Evolutionary conservation across 73 alveolate species (phyloP), one percentile per base, ranked within the genome.

Genomic region (Halteria grandinella): DNA sequence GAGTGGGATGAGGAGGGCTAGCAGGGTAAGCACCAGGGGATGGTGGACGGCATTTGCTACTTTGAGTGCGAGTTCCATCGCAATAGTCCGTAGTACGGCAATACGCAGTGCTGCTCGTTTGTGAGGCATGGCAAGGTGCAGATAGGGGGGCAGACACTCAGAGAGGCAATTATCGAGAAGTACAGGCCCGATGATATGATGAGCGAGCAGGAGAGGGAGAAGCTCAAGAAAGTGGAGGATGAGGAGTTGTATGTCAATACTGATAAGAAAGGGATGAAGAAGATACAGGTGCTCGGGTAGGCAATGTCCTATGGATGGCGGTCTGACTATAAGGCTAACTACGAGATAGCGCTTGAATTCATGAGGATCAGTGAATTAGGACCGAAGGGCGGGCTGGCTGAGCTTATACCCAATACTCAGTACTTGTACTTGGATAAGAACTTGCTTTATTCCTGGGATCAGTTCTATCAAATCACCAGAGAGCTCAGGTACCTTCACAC

Each of bases 1-100:
- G 99, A 95, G 69, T 95, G 99, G 99, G 99, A 95, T 76, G 92
- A 83, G 54, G 86, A 72, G 57, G 84, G 86, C 0, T n/a, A n/a
- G n/a, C 80, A 96, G 79, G 99, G 99, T 39, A 95, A 87, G 45
- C 97, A 91, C 63, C 83, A 89, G 55, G 98, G 99, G 4, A 91
- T 96, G 18, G 99, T 95, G 8, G 96, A 93, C 74, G 98, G 97
- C 3, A 74, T 78, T 57, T 69, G 79, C 69, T 95, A 95, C 80
- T 95, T 95, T 59, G 53, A 4, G 17, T 66, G 69, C 47, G 80
- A 66, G 31, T 66, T 66, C 33, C 80, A 66, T 47, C 43, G 20
- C 34, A 37, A 32, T 29, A 45, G 69, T 29, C 80, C 80, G 3
- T 45, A 66, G 29, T 10, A 10, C 10, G 45, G 52, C 1, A 5